phyloP scores from a whole-genome alignment of 129 eudicot species.

The Pittosporum tobira region DNA sequence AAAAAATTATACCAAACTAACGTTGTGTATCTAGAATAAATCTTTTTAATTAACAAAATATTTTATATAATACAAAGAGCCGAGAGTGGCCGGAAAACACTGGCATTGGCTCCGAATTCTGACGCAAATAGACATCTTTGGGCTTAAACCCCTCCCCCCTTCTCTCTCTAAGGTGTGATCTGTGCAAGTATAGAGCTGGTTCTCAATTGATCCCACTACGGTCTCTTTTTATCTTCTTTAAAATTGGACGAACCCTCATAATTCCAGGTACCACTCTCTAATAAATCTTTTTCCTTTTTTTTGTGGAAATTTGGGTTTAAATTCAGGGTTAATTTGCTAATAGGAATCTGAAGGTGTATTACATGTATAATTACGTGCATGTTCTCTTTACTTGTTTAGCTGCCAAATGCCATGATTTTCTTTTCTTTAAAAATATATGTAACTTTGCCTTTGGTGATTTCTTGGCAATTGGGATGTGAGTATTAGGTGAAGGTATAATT shows the following conservation, averaged over 20 bases:
- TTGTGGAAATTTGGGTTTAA: too few relatives aligned
- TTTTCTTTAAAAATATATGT: neutral
- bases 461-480: conserved; percentile 6
- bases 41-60: too few relatives aligned
- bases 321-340: neutral
- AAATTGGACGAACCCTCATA: neutral
- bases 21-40: too few relatives aligned
- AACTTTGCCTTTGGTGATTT: neutral
- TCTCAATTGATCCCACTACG: conserved; percentile 11
- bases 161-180: conserved; percentile 14
- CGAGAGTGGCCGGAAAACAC: conserved; percentile 17
- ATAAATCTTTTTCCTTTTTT: neutral
- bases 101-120: conserved; percentile 23
- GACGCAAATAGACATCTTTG: conserved; percentile 8
- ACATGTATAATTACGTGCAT: neutral
- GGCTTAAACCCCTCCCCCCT: conserved; percentile 1
- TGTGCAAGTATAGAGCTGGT: conserved; percentile 7
- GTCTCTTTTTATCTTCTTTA: neutral
- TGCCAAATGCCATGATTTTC: neutral
- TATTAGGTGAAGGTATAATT: neutral
- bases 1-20: too few relatives aligned
- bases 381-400: conserved; percentile 2
- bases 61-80: too few relatives aligned
- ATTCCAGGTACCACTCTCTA: too few relatives aligned
- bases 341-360: neutral